Percentiles rank a stretch among this genome's conserved stretches.
Evolutionary conservation across 768 basidiomycete genomes (phyloP).

Genomic region (Psilocybe sp.): DNA sequence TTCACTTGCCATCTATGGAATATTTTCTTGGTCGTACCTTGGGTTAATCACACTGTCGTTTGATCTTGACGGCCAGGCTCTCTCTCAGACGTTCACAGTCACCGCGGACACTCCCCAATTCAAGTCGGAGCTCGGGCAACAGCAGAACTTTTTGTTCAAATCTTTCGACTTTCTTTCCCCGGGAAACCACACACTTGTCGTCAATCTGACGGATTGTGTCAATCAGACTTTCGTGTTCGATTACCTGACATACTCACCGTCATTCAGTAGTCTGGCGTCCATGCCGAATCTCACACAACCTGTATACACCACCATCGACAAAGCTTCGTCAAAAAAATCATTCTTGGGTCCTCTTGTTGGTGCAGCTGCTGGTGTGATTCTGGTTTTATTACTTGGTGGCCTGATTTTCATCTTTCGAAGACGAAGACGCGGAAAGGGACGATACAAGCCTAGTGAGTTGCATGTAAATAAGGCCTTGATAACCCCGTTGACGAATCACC

Average conservation of each 20-base stretch:
- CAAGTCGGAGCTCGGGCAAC: slow-evolving; percentile 15
- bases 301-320: neutral
- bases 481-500: neutral
- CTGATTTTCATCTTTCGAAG: neutral
- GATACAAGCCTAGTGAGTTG: slow-evolving; percentile 5
- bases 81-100: slow-evolving; percentile 19
- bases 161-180: slow-evolving; percentile 15
- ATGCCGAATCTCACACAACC: slow-evolving; percentile 11
- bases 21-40: slow-evolving; percentile 20
- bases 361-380: neutral
- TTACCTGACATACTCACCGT: slow-evolving; percentile 24
- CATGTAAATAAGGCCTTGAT: neutral
- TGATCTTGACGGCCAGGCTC: slow-evolving; percentile 19
- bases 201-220: slow-evolving; percentile 18
- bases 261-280: slow-evolving; percentile 12
- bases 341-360: slow-evolving; percentile 2
- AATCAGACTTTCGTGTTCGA: slow-evolving; percentile 24
- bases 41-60: slow-evolving; percentile 19
- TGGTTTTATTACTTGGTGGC: slow-evolving; percentile 1
- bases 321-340: slow-evolving; percentile 1
- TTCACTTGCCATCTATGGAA: slow-evolving; percentile 21
- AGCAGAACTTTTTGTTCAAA: slow-evolving; percentile 22
- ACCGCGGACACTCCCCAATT: slow-evolving; percentile 16
- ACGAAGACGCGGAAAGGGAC: neutral
- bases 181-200: slow-evolving; percentile 22